Conservation (phyloP, 1,284 basidiomycete species). For the Ustilago esculenta region DNA sequence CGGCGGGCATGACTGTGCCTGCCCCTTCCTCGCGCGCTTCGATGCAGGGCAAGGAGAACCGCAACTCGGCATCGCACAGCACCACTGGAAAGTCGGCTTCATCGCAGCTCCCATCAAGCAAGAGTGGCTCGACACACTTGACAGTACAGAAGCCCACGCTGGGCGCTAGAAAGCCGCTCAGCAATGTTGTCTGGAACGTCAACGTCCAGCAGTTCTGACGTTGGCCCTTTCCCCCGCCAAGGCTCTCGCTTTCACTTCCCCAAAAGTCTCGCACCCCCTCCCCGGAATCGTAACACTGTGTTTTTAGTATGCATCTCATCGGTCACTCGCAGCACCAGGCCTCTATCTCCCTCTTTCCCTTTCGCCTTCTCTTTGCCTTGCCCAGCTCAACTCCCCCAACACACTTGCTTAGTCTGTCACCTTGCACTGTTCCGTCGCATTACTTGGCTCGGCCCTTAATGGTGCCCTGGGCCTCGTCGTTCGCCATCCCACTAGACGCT, state of each 20-base stretch:
- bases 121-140: constrained; percentile 34
- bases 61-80: constrained; percentile 6
- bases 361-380: background rate
- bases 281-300: constrained; percentile 31
- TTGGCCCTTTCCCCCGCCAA: background rate
- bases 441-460: constrained; percentile 9
- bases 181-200: constrained; percentile 44
- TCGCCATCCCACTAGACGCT: constrained; percentile 11
- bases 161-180: constrained; percentile 30
- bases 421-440: constrained; percentile 2
- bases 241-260: no score
- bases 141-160: constrained; percentile 38
- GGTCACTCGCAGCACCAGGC: constrained; percentile 15
- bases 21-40: constrained; percentile 35
- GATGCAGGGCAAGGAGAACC: constrained; percentile 33
- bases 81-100: constrained; percentile 5
- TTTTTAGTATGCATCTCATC: constrained; percentile 33
- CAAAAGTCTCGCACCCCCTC: constrained; percentile 21
- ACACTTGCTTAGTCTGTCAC: constrained; percentile 16
- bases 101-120: constrained; percentile 23
- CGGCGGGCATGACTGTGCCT: constrained; percentile 34
- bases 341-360: background rate
- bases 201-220: constrained; percentile 42
- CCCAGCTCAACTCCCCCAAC: background rate
- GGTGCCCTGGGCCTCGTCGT: constrained; percentile 11